phyloP scores from a whole-genome alignment of 179 eudicot genomes.

The Corrigiola litoralis region DNA sequence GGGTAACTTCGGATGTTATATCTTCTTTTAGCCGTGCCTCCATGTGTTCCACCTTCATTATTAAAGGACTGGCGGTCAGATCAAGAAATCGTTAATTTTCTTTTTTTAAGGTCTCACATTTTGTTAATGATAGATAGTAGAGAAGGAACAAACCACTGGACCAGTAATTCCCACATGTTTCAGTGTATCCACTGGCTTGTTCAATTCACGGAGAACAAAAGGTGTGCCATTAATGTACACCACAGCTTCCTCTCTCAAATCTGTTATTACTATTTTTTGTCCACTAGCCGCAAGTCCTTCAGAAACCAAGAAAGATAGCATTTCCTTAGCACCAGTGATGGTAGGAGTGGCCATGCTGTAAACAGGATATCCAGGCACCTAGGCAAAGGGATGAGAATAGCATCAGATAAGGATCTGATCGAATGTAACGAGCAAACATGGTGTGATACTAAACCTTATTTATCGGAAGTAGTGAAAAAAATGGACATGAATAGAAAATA shows the following conservation, averaged over 20 bases:
- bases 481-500: not conserved
- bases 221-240: slow-evolving; percentile 86
- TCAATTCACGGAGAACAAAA: slow-evolving; percentile 87
- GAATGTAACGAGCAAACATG: not conserved
- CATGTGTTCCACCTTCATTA: slow-evolving; percentile 80
- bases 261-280: slow-evolving; percentile 64
- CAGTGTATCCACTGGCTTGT: slow-evolving; percentile 84
- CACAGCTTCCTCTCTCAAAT: slow-evolving; percentile 92
- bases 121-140: not conserved
- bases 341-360: slow-evolving; percentile 98
- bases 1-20: slow-evolving; percentile 69
- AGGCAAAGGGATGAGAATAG: slow-evolving; percentile 16
- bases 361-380: slow-evolving; percentile 92
- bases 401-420: slow-evolving; percentile 2
- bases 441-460: not conserved
- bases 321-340: slow-evolving; percentile 73
- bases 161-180: slow-evolving; percentile 95
- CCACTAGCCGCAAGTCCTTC: slow-evolving; percentile 36
- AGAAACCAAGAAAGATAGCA: slow-evolving; percentile 70
- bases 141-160: slow-evolving; percentile 57
- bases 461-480: too few relatives aligned
- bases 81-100: not conserved
- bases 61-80: slow-evolving; percentile 11
- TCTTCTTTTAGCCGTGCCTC: slow-evolving; percentile 89
- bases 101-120: not conserved